Conservation (phyloP, 106 monocot genomes). For the Phalaenopsis equestris region DNA sequence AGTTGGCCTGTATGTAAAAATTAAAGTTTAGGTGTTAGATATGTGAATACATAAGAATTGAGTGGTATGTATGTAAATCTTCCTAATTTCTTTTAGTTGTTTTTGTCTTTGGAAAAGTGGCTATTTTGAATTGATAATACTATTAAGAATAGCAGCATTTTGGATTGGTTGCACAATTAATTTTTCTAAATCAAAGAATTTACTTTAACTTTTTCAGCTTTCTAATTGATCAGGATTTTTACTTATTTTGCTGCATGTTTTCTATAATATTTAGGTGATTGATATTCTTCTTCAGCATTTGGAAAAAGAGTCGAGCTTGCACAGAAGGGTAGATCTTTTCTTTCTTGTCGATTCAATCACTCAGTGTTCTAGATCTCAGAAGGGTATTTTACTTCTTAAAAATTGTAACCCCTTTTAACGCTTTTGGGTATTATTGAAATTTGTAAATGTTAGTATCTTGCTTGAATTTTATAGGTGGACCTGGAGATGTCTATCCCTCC, state of each 20-base stretch:
- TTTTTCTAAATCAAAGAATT: not conserved
- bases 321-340: conserved; percentile 74
- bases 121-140: not conserved
- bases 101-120: not conserved
- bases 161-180: not conserved
- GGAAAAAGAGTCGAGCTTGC: conserved; percentile 69
- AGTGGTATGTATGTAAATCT: too few relatives aligned
- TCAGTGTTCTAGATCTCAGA: conserved; percentile 58
- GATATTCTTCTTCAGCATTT: conserved; percentile 71
- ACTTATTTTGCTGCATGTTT: not conserved
- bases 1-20: too few relatives aligned
- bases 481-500: conserved; percentile 68
- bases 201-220: not conserved
- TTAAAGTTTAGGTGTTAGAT: too few relatives aligned
- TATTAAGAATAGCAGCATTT: not conserved
- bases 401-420: not conserved
- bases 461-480: conserved; percentile 41
- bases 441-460: not conserved
- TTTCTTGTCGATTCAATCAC: conserved; percentile 95
- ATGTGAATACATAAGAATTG: too few relatives aligned
- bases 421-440: not conserved
- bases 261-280: conserved; percentile 46
- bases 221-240: not conserved
- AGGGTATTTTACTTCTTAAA: conserved; percentile 24
- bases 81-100: not conserved